These are phyloP conservation scores for Trichoderma lentiforme DNA, from an alignment of 2,329 filamentous ascomycete genomes.

Conservation along the genomic window DNA sequence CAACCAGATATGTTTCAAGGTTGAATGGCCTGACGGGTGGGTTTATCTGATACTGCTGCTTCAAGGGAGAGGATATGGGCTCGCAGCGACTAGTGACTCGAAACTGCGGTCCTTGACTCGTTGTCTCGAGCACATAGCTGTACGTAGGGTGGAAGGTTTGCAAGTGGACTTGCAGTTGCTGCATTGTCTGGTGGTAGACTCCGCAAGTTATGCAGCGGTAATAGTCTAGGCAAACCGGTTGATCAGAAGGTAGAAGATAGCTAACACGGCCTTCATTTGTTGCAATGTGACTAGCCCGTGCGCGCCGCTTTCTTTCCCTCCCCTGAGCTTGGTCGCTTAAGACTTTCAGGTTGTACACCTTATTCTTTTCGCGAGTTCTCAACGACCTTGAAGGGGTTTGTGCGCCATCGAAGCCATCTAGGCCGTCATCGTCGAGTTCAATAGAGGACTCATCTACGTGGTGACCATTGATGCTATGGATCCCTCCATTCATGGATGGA, in stretches of 20 bases:
- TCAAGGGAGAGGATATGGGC: constrained; percentile 30
- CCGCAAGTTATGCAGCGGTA: constrained; percentile 53
- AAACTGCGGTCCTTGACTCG: constrained; percentile 39
- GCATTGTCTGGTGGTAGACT: constrained; percentile 44
- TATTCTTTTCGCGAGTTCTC: constrained; percentile 45
- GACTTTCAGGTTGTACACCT: constrained; percentile 58
- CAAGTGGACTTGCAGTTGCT: constrained; percentile 50
- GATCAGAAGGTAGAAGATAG: constrained; percentile 44
- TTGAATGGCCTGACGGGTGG: constrained; percentile 43
- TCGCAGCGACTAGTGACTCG: constrained; percentile 36
- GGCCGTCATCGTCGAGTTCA: constrained; percentile 42
- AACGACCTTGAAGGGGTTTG: constrained; percentile 51
- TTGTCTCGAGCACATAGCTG: constrained; percentile 38
- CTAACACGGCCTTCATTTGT: constrained; percentile 43
- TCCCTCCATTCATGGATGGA: constrained; percentile 22
- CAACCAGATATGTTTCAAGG: constrained; percentile 41
- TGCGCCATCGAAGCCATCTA: constrained; percentile 44
- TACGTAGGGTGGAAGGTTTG: constrained; percentile 44
- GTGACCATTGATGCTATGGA: constrained; percentile 23
- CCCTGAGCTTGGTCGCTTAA: constrained; percentile 57
- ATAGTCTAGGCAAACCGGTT: constrained; percentile 44
- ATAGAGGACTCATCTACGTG: constrained; percentile 32
- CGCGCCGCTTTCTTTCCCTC: constrained; percentile 44
- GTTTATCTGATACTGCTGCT: constrained; percentile 42
- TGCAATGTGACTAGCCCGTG: constrained; percentile 26